Conservation (phyloP, 495 filamentous ascomycete genomes). For the Aspergillus kassunensis region DNA sequence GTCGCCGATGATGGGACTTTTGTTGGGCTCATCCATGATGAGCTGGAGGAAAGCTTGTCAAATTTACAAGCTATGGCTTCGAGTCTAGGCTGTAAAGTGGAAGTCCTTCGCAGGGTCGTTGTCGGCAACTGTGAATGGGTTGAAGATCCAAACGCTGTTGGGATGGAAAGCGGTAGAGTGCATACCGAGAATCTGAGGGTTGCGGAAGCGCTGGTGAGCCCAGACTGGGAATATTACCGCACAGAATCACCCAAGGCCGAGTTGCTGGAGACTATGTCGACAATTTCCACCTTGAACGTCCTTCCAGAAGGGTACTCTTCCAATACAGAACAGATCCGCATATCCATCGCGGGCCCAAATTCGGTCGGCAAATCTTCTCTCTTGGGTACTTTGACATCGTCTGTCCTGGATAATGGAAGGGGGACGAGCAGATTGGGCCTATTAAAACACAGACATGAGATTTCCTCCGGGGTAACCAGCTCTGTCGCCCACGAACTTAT, state of each 20-base stretch:
- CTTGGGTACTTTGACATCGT: conserved; percentile 81
- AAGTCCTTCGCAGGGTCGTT: conserved; percentile 74
- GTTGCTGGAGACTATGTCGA: conserved; percentile 1
- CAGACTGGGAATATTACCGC: conserved; percentile 48
- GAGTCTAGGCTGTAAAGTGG: conserved; percentile 84
- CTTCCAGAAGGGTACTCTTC: conserved; percentile 27
- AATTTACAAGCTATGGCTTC: conserved; percentile 86
- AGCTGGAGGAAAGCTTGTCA: conserved; percentile 82
- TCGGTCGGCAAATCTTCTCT: conserved; percentile 93
- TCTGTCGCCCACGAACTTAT: conserved; percentile 90
- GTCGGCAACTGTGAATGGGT: conserved; percentile 85
- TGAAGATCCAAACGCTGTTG: conserved; percentile 33
- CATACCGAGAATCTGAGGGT: conserved; percentile 69
- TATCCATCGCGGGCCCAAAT: conserved; percentile 86
- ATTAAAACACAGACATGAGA: conserved; percentile 91
- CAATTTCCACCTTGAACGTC: background rate
- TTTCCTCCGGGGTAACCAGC: conserved; percentile 85
- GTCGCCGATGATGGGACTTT: conserved; percentile 93
- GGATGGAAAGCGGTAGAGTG: conserved; percentile 23
- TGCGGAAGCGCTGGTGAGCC: conserved; percentile 76
- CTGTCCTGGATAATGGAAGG: conserved; percentile 84
- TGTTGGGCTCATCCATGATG: conserved; percentile 83
- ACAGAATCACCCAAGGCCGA: conserved; percentile 5
- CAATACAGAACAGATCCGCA: conserved; percentile 71
- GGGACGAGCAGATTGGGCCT: conserved; percentile 83